Base-by-base conservation (phyloP, 1,284 basidiomycete genomes). In the Tilletia walkeri region DNA sequence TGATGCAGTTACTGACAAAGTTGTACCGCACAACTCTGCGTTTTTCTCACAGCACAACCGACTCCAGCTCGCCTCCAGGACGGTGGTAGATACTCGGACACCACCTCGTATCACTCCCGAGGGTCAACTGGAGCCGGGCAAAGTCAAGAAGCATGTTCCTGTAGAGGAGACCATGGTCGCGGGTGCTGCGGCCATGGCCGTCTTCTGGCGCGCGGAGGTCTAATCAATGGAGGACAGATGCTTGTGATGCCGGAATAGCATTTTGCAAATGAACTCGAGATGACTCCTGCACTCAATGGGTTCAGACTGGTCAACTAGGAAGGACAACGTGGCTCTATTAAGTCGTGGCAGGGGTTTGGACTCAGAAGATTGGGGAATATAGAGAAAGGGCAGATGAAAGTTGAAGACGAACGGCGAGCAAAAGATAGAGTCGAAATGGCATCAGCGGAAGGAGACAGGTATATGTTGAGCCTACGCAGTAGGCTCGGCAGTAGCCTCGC, bases 131-230 rank as follows among this genome's bases (percentile, higher is more conserved):
- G 61, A 39, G 66, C 56, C 18, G 18, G 56, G 75, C 67, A 7
- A 75, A 50, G 24, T 63, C 3, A 80, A 80, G 72, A 73, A 74
- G 56, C 68, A 67, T 16, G 48, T 76, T 10, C 67, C 56, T 5
- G 66, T 79, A 12, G 78, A 80, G 47, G 79, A 80, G 68, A 72
- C 66, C 18, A 77, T 79, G 69, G 73, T 74, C 65, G 73, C 76
- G 4, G 79, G 79, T 6, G 75, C 75, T 1, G 73, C 76, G 12
- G 73, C 71, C n/a, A 79, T 75, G 36, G 78, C 76, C n/a, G 75
- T 80, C 2, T 80, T 70, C 48, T 80, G 78, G 77, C 78, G 77
- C 74, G 68, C 76, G 16, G 45, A 74, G 16, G 70, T 69, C 7
- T 77, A 65, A 20, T 34, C 76, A 65, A 20, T 34, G 12, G 20